Conservation (phyloP, 163 green algal species). For the Coccomyxa subellipsoidea region DNA sequence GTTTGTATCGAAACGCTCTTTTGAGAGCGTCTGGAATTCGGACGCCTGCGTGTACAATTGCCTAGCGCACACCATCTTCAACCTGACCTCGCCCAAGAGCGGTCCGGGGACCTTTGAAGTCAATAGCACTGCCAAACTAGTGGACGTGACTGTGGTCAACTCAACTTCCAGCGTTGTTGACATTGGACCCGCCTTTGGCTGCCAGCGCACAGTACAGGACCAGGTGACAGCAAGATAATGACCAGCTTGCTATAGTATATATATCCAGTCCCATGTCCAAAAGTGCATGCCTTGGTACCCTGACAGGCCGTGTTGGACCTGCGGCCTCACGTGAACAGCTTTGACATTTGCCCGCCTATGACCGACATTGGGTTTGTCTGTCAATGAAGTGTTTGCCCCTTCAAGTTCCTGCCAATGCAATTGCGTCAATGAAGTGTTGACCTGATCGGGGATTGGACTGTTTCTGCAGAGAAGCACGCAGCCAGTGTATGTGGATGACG, state of each 20-base stretch:
- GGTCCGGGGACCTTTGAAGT: neutral
- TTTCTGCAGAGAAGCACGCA: neutral
- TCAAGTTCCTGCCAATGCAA: too few relatives aligned
- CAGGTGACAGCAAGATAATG: neutral
- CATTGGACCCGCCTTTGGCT: neutral
- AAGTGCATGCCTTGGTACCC: too few relatives aligned
- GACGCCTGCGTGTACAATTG: neutral
- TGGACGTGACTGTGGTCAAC: neutral
- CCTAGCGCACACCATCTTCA: neutral
- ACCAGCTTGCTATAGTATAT: neutral
- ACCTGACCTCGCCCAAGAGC: neutral
- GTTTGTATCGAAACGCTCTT: neutral
- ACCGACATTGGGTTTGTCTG: too few relatives aligned
- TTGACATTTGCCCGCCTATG: too few relatives aligned
- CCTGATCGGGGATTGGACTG: too few relatives aligned
- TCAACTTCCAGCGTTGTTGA: neutral
- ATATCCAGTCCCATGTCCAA: too few relatives aligned
- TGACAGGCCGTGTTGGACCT: too few relatives aligned
- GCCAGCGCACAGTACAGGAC: neutral
- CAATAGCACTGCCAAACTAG: neutral
- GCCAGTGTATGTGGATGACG: neutral
- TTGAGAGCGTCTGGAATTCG: neutral
- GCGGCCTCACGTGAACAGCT: too few relatives aligned
- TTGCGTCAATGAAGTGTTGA: too few relatives aligned
- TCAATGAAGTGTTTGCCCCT: too few relatives aligned